These are phyloP conservation scores for Prunus yedoensis DNA, from an alignment of 331 rosid genomes.

Conservation along the genomic window DNA sequence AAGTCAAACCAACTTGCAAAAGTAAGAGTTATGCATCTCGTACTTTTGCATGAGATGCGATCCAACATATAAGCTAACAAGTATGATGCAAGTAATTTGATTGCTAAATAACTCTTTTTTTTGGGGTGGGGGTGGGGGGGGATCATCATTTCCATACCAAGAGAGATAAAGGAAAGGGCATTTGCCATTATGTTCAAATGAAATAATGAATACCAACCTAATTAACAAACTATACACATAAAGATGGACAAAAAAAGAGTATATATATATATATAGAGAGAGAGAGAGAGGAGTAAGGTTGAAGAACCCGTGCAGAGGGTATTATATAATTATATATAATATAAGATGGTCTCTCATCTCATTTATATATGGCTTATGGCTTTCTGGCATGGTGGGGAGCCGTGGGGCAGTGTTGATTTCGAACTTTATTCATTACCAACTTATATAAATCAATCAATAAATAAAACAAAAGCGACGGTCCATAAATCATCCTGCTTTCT, in stretches of 20 bases:
- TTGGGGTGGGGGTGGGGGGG: too few species aligned
- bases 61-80: not conserved
- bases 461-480: slow-evolving; percentile 1
- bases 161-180: too few species aligned
- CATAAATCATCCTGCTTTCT: slow-evolving; percentile 17
- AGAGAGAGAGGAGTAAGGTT: slow-evolving; percentile 1
- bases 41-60: not conserved
- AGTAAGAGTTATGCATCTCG: not conserved
- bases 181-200: too few species aligned
- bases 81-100: not conserved
- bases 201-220: too few species aligned
- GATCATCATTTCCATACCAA: too few species aligned
- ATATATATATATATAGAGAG: too few species aligned
- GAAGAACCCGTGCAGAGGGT: slow-evolving; percentile 9
- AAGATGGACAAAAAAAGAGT: too few species aligned
- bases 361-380: not conserved
- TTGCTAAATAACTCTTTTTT: not conserved
- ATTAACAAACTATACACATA: too few species aligned
- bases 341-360: too few species aligned
- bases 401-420: not conserved
- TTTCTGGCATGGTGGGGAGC: not conserved
- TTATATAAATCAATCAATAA: not conserved
- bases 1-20: not conserved
- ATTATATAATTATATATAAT: too few species aligned
- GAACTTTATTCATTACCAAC: slow-evolving; percentile 2